These are phyloP conservation scores for Paxillus involutus DNA, from an alignment of 768 basidiomycete species.

Conservation along the genomic window DNA sequence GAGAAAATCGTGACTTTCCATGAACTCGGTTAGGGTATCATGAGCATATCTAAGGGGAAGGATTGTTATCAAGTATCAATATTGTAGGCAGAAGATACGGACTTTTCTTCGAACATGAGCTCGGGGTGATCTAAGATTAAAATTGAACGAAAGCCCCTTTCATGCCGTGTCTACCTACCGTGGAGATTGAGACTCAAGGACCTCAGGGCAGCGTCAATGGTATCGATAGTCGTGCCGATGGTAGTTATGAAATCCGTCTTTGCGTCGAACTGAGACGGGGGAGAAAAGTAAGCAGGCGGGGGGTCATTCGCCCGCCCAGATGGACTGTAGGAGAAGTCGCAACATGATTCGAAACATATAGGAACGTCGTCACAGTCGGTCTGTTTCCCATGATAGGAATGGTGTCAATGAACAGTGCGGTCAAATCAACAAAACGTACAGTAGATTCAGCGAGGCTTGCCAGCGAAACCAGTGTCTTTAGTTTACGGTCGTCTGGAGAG, in stretches of 20 bases:
- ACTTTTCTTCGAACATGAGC: conserved; percentile 65
- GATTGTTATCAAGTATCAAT: conserved; percentile 6
- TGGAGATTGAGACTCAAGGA: conserved; percentile 71
- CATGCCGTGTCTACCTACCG: conserved; percentile 40
- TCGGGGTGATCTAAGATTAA: conserved; percentile 60
- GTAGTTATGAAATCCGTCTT: conserved; percentile 44
- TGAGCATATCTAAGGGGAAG: conserved; percentile 60
- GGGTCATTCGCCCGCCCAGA: conserved; percentile 24
- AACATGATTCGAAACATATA: conserved; percentile 40
- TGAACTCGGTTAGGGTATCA: conserved; percentile 64
- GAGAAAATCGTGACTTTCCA: conserved; percentile 65
- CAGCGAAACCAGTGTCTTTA: background rate
- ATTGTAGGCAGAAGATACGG: conserved; percentile 17
- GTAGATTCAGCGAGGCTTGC: background rate
- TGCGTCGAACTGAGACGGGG: conserved; percentile 11
- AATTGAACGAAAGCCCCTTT: conserved; percentile 7
- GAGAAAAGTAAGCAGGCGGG: conserved; percentile 43
- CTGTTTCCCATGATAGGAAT: conserved; percentile 1
- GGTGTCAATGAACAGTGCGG: background rate
- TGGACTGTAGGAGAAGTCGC: conserved; percentile 41
- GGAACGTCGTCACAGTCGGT: conserved; percentile 17
- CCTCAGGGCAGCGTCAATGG: conserved; percentile 52
- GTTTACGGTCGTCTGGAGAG: background rate
- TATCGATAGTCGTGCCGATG: conserved; percentile 54
- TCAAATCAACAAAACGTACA: conserved; percentile 7